Evolutionary conservation across 805 yeast genomes (phyloP).

Genomic region (Monosporozyma aquatica): DNA sequence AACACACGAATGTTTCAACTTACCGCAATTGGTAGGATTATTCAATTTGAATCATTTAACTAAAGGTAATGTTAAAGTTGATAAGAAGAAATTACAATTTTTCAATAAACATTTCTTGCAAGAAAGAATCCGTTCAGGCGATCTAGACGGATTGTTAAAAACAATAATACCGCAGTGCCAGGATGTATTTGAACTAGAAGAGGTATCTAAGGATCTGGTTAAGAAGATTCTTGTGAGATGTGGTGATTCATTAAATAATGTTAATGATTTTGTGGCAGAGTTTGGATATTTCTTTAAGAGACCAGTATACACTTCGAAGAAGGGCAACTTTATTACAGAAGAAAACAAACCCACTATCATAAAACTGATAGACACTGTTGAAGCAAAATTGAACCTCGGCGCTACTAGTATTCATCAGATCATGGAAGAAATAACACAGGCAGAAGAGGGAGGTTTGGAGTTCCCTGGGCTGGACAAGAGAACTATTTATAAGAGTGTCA

Average conservation of each 20-base stretch:
- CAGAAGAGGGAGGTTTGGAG: too few species aligned
- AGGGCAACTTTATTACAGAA: not conserved
- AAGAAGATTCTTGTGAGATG: conserved; percentile 35
- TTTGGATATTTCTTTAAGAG: conserved; percentile 43
- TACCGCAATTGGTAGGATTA: conserved; percentile 41
- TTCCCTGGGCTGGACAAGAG: conserved; percentile 18
- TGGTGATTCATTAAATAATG: conserved; percentile 41
- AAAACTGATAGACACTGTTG: too few species aligned
- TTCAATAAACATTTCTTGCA: conserved; percentile 68
- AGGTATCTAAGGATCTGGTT: conserved; percentile 29
- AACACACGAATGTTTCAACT: conserved; percentile 41
- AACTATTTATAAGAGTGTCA: conserved; percentile 44
- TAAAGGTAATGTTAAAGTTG: conserved; percentile 90
- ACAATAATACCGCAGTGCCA: conserved; percentile 20
- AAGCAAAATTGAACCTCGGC: too few species aligned
- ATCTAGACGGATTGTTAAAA: conserved; percentile 32
- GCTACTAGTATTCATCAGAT: too few species aligned
- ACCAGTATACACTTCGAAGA: conserved; percentile 17
- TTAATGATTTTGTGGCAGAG: conserved; percentile 42
- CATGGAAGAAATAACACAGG: too few species aligned
- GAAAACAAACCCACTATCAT: not conserved
- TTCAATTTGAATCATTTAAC: conserved; percentile 72
- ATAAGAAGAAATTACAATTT: conserved; percentile 59
- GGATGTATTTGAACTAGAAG: conserved; percentile 4
- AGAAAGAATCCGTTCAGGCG: conserved; percentile 34